phyloP scores from a whole-genome alignment of 495 filamentous ascomycete species.

The Rusavskia elegans region DNA sequence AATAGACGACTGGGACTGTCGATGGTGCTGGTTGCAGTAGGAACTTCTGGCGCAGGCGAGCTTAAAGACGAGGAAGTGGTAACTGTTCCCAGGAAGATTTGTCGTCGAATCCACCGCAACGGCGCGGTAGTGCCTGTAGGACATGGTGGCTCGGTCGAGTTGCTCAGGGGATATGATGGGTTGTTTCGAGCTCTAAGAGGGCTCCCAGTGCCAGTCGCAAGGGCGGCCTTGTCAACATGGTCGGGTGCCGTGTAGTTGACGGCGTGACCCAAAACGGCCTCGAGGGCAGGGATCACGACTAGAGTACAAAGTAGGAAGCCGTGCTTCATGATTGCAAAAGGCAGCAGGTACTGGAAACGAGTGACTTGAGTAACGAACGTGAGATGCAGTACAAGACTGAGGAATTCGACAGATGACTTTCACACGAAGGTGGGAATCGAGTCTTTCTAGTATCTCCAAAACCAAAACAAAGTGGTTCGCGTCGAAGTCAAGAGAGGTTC shows the following conservation, averaged over 20 bases:
- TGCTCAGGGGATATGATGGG: neutral
- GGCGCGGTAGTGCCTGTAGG: neutral
- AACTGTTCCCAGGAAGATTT: neutral
- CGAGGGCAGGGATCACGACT: neutral
- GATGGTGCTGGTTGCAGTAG: neutral
- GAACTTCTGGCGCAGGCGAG: neutral
- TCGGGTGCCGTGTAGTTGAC: neutral
- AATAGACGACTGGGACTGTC: neutral
- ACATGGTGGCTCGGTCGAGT: neutral
- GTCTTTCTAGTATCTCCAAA: no score
- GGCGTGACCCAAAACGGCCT: neutral
- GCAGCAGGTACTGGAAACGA: no score
- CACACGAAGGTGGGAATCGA: no score
- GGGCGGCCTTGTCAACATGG: neutral
- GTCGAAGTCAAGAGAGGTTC: no score
- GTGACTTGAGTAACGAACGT: no score
- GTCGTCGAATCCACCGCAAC: neutral
- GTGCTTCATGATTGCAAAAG: no score
- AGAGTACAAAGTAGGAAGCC: no score
- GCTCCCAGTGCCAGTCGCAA: neutral
- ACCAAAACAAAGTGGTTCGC: no score
- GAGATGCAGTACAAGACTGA: no score
- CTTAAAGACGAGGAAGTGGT: neutral
- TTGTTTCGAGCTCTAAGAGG: neutral
- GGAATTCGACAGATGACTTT: no score